Percentiles rank a stretch among this genome's conserved stretches.
Conservation (phyloP, 148 eudicot species). For the Rhododendron henanense region DNA sequence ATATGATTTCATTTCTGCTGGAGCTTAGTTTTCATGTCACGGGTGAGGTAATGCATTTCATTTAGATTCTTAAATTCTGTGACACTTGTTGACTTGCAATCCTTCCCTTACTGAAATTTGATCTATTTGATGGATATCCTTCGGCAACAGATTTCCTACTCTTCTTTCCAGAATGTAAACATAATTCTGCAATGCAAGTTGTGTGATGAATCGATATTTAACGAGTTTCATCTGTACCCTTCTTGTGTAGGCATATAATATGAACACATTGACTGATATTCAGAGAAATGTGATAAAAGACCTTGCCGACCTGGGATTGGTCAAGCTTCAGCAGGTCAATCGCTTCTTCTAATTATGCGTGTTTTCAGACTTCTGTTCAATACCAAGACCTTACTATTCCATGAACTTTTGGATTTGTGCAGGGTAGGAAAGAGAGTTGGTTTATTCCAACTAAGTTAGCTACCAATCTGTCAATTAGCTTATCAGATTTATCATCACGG, state of each 20-base stretch:
- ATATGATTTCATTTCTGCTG: slow-evolving; percentile 81
- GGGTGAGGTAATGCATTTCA: slow-evolving; percentile 64
- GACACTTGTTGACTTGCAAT: too few relatives aligned
- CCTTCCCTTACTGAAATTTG: neutral
- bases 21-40: slow-evolving; percentile 97
- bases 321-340: slow-evolving; percentile 88
- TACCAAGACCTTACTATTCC: neutral
- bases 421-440: slow-evolving; percentile 99
- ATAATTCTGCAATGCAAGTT: neutral
- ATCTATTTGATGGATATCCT: neutral
- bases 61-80: neutral
- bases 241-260: slow-evolving; percentile 65
- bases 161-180: neutral
- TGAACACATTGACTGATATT: slow-evolving; percentile 68
- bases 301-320: slow-evolving; percentile 87
- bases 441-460: slow-evolving; percentile 89
- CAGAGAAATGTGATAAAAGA: slow-evolving; percentile 67
- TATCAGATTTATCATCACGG: too few relatives aligned
- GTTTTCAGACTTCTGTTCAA: neutral
- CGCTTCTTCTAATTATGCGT: neutral
- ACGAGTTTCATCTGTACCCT: neutral
- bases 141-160: neutral
- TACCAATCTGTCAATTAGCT: slow-evolving; percentile 64
- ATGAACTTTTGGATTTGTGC: slow-evolving; percentile 13
- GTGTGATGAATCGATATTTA: neutral